phyloP scores from a whole-genome alignment of 2,329 filamentous ascomycete genomes.

The Microthyrium microscopicum region DNA sequence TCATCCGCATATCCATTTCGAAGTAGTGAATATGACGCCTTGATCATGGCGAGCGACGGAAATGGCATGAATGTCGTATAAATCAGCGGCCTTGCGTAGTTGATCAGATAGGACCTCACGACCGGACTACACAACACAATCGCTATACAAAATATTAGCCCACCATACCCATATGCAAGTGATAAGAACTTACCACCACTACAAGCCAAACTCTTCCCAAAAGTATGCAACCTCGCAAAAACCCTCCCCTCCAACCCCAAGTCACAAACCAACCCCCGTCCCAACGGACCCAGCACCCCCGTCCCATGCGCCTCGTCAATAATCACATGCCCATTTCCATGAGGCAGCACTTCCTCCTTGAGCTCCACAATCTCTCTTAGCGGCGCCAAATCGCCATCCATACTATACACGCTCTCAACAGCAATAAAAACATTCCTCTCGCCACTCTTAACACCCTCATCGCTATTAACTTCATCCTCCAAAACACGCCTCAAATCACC shows the following conservation, averaged over 20 bases:
- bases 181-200: constrained; percentile 40
- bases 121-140: constrained; percentile 44
- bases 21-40: constrained; percentile 41
- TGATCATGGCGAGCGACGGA: constrained; percentile 42
- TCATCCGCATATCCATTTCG: constrained; percentile 31
- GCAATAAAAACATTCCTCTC: constrained; percentile 18
- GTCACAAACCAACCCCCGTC: constrained; percentile 41
- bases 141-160: constrained; percentile 22
- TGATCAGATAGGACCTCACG: constrained; percentile 50
- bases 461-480: constrained; percentile 14
- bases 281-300: constrained; percentile 39
- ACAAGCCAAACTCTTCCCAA: constrained; percentile 47
- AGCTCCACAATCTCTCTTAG: constrained; percentile 42
- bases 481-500: constrained; percentile 17
- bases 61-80: constrained; percentile 56
- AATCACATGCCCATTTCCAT: constrained; percentile 43
- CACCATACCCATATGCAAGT: neutral
- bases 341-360: constrained; percentile 38
- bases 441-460: constrained; percentile 16
- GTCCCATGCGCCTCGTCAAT: constrained; percentile 55
- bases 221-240: constrained; percentile 40
- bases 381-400: constrained; percentile 63
- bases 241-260: constrained; percentile 36
- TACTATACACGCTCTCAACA: constrained; percentile 43
- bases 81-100: constrained; percentile 59